These are phyloP conservation scores for Nemophila menziesii DNA, from an alignment of 257 asterid genomes.

Conservation along the genomic window DNA sequence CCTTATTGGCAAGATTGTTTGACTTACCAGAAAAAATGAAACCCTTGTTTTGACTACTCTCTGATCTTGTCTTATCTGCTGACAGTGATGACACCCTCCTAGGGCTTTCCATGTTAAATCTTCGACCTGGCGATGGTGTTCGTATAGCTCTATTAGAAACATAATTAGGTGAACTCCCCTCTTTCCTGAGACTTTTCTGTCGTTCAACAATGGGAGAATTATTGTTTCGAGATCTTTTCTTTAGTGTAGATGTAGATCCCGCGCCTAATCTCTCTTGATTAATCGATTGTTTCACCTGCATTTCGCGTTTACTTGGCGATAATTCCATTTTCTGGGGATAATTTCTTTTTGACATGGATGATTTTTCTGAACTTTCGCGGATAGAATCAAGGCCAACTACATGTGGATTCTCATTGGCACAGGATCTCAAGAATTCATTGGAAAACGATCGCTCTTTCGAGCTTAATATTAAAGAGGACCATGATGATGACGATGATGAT, in stretches of 20 bases:
- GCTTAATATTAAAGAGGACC: constrained; percentile 17
- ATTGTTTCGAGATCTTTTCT: constrained; percentile 48
- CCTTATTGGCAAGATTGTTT: constrained; percentile 14
- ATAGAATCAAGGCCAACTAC: constrained; percentile 15
- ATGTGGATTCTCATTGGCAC: constrained; percentile 57
- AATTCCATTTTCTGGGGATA: constrained; percentile 7
- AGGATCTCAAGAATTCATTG: constrained; percentile 45
- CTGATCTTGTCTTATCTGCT: too few species aligned
- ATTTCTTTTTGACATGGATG: constrained; percentile 1
- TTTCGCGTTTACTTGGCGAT: not conserved
- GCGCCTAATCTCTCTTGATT: constrained; percentile 20
- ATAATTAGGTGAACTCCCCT: constrained; percentile 13
- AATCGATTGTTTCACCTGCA: constrained; percentile 9
- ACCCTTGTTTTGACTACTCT: constrained; percentile 15
- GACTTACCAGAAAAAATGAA: constrained; percentile 11
- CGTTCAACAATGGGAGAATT: constrained; percentile 42
- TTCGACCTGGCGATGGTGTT: constrained; percentile 68
- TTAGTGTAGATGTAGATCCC: constrained; percentile 26
- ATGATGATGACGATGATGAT: constrained; percentile 16
- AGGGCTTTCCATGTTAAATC: constrained; percentile 29
- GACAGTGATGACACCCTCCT: constrained; percentile 13
- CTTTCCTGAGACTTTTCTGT: constrained; percentile 60
- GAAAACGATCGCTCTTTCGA: constrained; percentile 53
- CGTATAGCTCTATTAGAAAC: constrained; percentile 22
- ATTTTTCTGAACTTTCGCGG: constrained; percentile 7